A percentile compares a stretch with the other conserved stretches of the same genome.
Conservation (phyloP, 805 yeast genomes). For the Pichia membranifaciens region DNA sequence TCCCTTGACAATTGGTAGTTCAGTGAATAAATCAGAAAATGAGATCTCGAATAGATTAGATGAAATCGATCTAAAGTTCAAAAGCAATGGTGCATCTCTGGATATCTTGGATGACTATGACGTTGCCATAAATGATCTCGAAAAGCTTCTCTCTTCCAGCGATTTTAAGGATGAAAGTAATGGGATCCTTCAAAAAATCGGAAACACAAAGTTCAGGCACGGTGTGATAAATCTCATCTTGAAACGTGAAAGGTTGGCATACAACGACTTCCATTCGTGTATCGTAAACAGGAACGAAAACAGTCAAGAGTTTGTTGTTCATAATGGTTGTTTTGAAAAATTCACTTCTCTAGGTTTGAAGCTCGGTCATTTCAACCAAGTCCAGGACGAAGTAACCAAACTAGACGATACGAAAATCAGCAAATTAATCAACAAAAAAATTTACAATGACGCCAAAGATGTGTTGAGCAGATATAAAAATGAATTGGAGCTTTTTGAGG, state of each 20-base stretch:
- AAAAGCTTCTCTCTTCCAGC: not conserved
- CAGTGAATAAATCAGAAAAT: not conserved
- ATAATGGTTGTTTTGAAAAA: slow-evolving; percentile 42
- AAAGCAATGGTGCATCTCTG: slow-evolving; percentile 25
- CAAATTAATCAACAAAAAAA: not conserved
- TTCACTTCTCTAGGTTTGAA: slow-evolving; percentile 45
- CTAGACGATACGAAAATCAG: not conserved
- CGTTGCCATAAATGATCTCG: slow-evolving; percentile 10
- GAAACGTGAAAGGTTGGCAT: slow-evolving; percentile 48
- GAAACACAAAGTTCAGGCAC: slow-evolving; percentile 47
- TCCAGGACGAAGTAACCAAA: slow-evolving; percentile 7
- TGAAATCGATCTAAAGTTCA: slow-evolving; percentile 15
- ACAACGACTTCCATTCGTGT: slow-evolving; percentile 45
- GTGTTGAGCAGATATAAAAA: not conserved
- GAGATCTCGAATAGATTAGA: slow-evolving; percentile 5
- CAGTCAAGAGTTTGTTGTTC: slow-evolving; percentile 24
- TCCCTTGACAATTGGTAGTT: not conserved
- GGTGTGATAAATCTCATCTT: slow-evolving; percentile 57
- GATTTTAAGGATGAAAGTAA: not conserved
- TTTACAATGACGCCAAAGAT: slow-evolving; percentile 3
- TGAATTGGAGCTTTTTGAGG: not conserved
- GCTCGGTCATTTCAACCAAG: slow-evolving; percentile 34
- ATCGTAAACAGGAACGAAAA: slow-evolving; percentile 25
- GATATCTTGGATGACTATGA: slow-evolving; percentile 24
- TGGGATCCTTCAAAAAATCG: slow-evolving; percentile 24